Conservation (phyloP, 2,329 filamentous ascomycete genomes). For the Ilyonectria mors-panacis region DNA sequence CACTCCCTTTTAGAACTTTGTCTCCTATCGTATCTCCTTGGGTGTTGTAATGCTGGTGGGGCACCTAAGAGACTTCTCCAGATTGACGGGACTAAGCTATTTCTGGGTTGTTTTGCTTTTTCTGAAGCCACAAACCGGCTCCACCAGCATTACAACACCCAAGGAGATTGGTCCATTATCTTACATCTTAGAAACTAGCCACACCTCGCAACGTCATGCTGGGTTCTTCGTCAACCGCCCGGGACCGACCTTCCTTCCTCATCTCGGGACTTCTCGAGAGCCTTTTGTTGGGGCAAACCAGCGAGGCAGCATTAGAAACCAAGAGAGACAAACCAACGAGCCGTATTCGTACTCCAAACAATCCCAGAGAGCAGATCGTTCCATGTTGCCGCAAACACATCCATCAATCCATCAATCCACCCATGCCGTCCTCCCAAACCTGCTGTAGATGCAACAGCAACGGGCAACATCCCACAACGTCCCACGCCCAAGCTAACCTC, state of each 20-base stretch:
- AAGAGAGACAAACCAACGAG: not conserved
- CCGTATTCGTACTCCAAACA: conserved; percentile 3
- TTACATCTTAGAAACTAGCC: not conserved
- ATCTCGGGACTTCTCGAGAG: conserved; percentile 5
- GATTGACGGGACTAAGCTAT: no score
- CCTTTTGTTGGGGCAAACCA: conserved; percentile 24
- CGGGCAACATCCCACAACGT: not conserved
- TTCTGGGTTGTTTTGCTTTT: no score
- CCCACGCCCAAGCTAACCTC: not conserved
- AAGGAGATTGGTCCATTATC: not conserved
- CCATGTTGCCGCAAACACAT: not conserved
- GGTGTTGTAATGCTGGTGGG: no score
- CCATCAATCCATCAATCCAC: not conserved
- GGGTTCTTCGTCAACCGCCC: not conserved
- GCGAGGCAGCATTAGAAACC: conserved; percentile 7
- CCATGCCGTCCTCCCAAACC: not conserved
- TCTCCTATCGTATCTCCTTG: not conserved
- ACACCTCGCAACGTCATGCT: not conserved
- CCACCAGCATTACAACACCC: no score
- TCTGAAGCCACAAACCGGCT: no score
- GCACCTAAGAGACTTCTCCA: no score
- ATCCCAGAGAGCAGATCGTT: not conserved
- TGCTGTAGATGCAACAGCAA: not conserved
- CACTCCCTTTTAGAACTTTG: not conserved
- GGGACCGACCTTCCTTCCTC: not conserved